Evolutionary conservation across 768 basidiomycete genomes (phyloP), one percentile per base, ranked within the genome.

Genomic region (Psilocybe azurescens): DNA sequence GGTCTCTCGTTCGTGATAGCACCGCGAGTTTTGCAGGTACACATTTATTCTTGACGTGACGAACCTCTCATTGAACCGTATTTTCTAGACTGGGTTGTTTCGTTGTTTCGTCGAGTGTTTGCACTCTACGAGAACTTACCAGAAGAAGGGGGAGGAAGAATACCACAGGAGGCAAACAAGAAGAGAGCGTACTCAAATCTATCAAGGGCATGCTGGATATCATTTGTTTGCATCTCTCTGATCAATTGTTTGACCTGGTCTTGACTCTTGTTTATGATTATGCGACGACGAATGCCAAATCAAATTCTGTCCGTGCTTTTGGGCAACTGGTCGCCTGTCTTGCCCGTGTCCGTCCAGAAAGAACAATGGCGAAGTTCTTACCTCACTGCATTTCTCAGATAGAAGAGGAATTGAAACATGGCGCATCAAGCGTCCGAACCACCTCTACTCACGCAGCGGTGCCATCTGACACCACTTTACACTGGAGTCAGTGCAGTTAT

Each of bases 41-140:
- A 77, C 47, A 50, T 39, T 18, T 59, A n/a, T 11, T 28, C 59
- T 36, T 13, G 39, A 28, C 20, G 16, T 55, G n/a, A 39, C 20
- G 16, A 32, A 48, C 24, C 46, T n/a, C 3, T 24, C 13, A 8
- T 55, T 60, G 38, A 50, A 53, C 38, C 55, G 28, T 51, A 32
- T 18, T 13, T 50, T 61, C 11, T 61, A 93, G 93, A 91, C 69
- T 94, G 93, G 93, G 88, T 94, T 11, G 83, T 83, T 0, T 86
- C 89, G 20, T 83, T 94, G 32, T 89, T 94, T 69, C 81, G 91
- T 14, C 86, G 93, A 9, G 86, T 94, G 55, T 80, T 94, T 56
- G 86, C 91, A 1, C 77, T 98, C 18, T 96, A 91, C 70, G 93
- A 95, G 77, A 96, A 97, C 71, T 79, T 99, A 4, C 96, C 96